A percentile compares a stretch with the other conserved stretches of the same genome.
These are phyloP conservation scores for Botrytis galanthina DNA, from an alignment of 2,329 filamentous ascomycete species.

Conservation along the genomic window DNA sequence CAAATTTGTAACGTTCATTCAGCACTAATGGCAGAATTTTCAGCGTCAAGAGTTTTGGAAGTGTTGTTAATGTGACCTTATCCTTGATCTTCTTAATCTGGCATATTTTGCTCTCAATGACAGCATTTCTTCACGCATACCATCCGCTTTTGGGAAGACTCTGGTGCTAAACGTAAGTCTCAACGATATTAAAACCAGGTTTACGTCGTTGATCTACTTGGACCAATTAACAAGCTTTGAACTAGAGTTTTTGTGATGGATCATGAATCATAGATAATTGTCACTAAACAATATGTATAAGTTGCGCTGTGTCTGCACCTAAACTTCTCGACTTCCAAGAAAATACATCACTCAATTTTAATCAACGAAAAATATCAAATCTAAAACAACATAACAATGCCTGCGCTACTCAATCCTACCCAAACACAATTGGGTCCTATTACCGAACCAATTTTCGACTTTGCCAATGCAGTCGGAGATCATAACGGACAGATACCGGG, in stretches of 20 bases:
- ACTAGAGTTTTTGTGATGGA: accelerated
- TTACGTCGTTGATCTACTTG: background rate
- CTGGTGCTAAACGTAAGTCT: background rate
- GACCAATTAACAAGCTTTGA: background rate
- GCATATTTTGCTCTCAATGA: background rate
- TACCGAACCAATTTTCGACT: background rate
- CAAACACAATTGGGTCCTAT: background rate
- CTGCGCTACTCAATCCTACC: background rate
- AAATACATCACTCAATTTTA: background rate
- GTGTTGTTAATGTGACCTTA: accelerated
- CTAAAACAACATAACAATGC: background rate
- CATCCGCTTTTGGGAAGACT: background rate
- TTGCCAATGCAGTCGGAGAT: background rate
- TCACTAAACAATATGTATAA: background rate
- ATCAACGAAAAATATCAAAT: background rate
- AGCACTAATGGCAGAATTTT: background rate
- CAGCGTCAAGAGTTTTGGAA: background rate
- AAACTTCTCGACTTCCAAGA: background rate
- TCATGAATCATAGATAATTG: background rate
- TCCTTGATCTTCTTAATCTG: accelerated
- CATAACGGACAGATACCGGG: background rate
- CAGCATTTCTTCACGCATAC: background rate
- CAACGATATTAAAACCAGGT: background rate
- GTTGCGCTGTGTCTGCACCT: background rate
- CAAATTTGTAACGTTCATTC: background rate